These are phyloP conservation scores for Cadophora gregata DNA, from an alignment of 2,329 filamentous ascomycete species.

Conservation along the genomic window DNA sequence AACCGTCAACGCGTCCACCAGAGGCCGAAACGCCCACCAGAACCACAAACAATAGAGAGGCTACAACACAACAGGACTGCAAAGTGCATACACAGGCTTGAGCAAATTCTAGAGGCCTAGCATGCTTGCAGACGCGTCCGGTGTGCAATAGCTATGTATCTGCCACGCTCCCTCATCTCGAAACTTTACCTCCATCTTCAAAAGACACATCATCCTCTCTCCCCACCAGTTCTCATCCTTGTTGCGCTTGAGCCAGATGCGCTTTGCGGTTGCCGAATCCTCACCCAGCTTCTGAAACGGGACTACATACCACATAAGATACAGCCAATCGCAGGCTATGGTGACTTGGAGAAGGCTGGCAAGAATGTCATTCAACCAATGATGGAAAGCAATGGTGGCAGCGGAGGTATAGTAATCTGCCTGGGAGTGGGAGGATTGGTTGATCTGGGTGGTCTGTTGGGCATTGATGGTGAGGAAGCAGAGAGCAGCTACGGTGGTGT, in stretches of 20 bases:
- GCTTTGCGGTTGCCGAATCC: constrained; percentile 91
- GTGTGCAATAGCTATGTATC: constrained; percentile 73
- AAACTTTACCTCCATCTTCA: constrained; percentile 92
- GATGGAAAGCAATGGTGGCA: constrained; percentile 83
- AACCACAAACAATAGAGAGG: not conserved
- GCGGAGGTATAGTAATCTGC: constrained; percentile 88
- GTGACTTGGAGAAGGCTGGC: constrained; percentile 81
- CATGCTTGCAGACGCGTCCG: constrained; percentile 7
- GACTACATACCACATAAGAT: constrained; percentile 99
- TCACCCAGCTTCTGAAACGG: constrained; percentile 91
- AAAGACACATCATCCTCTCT: constrained; percentile 84
- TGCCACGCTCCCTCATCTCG: constrained; percentile 86
- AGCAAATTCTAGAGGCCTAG: not conserved
- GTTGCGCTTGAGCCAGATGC: constrained; percentile 95
- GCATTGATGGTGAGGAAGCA: constrained; percentile 72
- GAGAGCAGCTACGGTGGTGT: constrained; percentile 77
- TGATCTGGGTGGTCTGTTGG: constrained; percentile 81
- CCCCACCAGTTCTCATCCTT: constrained; percentile 88
- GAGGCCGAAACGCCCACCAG: not conserved
- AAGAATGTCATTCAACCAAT: constrained; percentile 81
- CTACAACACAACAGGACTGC: not conserved
- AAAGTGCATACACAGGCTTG: not conserved
- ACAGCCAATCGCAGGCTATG: constrained; percentile 91
- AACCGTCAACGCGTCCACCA: not conserved
- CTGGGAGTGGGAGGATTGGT: constrained; percentile 92